Base-by-base conservation (phyloP, 371 early-diverging fungal species). In the Capillidium rhysosporum region DNA sequence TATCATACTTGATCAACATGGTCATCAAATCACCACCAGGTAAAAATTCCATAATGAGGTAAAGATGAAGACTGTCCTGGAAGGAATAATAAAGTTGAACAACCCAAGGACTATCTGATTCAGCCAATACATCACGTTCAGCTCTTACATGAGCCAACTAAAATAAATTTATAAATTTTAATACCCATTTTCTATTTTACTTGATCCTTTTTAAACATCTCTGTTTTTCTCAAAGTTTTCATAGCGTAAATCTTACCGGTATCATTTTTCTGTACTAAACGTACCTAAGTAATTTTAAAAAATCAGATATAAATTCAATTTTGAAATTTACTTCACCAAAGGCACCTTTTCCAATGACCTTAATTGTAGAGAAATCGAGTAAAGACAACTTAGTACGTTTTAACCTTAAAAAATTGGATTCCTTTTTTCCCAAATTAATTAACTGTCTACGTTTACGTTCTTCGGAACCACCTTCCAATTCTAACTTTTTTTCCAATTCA, bases 271-370 rank as follows among this genome's bases (percentile, higher is more conserved):
- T 97, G 96, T 12, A 92, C 95, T 25, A 96, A 64, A 38, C 95
- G 78, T 30, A 95, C 92, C 82, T 81, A 39, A 9, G 40, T 2
- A 39, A 20, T 1, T 14, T 2, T 40, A 39, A 46, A 55, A 7
- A 57, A 40, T 29, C 31, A 40, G 44, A 44, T 12, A 5, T 21
- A 52, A 49, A 3, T 20, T n/a, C n/a, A 52, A 52, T 18, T 45
- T 52, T 20, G 21, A 26, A 23, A 20, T 55, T 62, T 61, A 85
- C 92, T 65, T 97, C 98, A 41, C 99, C 99, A 74, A 98, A 98
- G 1, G 98, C 98, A 44, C 99, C 99, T 56, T 91, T 91, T n/a
- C 99, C 99, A 65, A 99, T 95, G n/a, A 98, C 93, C 68, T 92
- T 87, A 55, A 98, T 78, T 20, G 98, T 95, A 44, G 72, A 65